phyloP scores from a whole-genome alignment of 2,329 filamentous ascomycete species.

The Catunica adiposa region DNA sequence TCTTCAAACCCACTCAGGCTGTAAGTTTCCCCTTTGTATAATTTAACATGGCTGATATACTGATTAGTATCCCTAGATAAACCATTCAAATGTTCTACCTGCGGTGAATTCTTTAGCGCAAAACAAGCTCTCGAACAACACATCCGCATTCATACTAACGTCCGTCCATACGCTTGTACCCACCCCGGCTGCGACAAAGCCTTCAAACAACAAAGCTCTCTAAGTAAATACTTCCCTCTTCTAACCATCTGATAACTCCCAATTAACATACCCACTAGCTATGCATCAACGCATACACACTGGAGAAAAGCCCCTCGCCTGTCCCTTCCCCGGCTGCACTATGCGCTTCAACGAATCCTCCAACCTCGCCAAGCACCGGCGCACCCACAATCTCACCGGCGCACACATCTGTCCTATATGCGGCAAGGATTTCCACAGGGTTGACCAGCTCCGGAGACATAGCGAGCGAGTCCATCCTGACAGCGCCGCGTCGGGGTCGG shows the following conservation, averaged over 20 bases:
- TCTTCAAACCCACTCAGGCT: conserved; percentile 47
- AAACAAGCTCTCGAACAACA: conserved; percentile 54
- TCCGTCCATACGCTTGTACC: conserved; percentile 44
- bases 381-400: conserved; percentile 40
- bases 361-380: conserved; percentile 48
- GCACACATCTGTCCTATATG: conserved; percentile 37
- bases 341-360: conserved; percentile 48
- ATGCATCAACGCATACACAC: conserved; percentile 53
- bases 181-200: conserved; percentile 34
- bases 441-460: conserved; percentile 45
- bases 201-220: conserved; percentile 51
- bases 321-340: conserved; percentile 33
- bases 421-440: conserved; percentile 39
- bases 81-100: conserved; percentile 39
- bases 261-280: conserved; percentile 24
- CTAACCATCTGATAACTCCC: no score
- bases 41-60: conserved; percentile 14
- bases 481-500: background rate
- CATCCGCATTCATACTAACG: conserved; percentile 47
- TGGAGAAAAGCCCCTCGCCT: conserved; percentile 44
- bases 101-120: conserved; percentile 43
- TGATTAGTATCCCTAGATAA: conserved; percentile 30
- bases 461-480: conserved; percentile 16
- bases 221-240: conserved; percentile 31
- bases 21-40: conserved; percentile 27